These are phyloP conservation scores for Pyrenochaeta sp. DNA, from an alignment of 2,329 filamentous ascomycete genomes.

Conservation along the genomic window DNA sequence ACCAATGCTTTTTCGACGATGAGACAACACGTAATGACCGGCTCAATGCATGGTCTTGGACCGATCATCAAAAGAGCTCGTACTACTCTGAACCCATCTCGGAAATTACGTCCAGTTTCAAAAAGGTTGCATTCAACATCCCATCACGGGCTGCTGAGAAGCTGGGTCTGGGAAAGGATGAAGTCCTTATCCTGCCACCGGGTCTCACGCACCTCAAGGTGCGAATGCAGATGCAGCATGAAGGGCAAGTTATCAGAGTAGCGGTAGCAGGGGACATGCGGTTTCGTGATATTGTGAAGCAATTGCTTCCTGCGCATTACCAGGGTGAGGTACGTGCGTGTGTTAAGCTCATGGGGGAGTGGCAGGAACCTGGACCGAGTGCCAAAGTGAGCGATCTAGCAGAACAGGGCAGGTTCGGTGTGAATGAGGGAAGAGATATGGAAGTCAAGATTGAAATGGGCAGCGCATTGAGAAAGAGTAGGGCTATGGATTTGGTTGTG, in stretches of 20 bases:
- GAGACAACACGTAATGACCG: neutral
- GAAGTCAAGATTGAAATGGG: conserved; percentile 12
- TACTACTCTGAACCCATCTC: no score
- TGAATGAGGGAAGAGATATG: conserved; percentile 12
- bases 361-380: conserved; percentile 10
- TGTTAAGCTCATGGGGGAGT: conserved; percentile 17
- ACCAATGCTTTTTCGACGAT: neutral
- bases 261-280: conserved; percentile 19
- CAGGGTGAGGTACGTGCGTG: neutral
- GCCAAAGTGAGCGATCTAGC: conserved; percentile 10
- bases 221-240: neutral
- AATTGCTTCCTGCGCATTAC: conserved; percentile 9
- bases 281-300: conserved; percentile 16
- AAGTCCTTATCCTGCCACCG: conserved; percentile 15
- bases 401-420: conserved; percentile 2
- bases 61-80: no score
- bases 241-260: conserved; percentile 1
- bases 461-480: neutral
- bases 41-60: no score
- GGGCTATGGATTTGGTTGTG: neutral
- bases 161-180: neutral
- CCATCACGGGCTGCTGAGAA: neutral
- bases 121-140: neutral
- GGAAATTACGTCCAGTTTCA: no score
- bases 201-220: conserved; percentile 10